These are phyloP conservation scores for Pythium chondricola DNA, from an alignment of 352 stramenopile species.

Conservation along the genomic window DNA sequence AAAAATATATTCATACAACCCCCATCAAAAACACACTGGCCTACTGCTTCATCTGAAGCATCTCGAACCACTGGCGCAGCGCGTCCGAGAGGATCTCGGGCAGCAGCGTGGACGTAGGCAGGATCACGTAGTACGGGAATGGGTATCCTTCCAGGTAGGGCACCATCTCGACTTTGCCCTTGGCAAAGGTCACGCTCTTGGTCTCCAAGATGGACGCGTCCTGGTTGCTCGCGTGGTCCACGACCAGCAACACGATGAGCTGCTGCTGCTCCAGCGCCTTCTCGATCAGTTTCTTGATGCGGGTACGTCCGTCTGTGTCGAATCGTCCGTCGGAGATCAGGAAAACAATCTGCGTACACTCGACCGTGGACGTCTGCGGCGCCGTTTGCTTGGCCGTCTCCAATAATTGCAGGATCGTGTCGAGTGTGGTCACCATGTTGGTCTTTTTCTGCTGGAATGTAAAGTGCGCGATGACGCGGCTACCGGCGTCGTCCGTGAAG, in stretches of 20 bases:
- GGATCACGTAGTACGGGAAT: slow-evolving; percentile 99
- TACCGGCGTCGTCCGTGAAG: slow-evolving; percentile 95
- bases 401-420: slow-evolving; percentile 89
- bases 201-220: slow-evolving; percentile 97
- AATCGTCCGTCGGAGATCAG: slow-evolving; percentile 99
- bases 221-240: slow-evolving; percentile 82
- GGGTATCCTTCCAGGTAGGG: slow-evolving; percentile 99
- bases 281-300: slow-evolving; percentile 94
- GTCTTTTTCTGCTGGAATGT: slow-evolving; percentile 97
- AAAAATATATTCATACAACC: not conserved
- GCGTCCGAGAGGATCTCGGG: slow-evolving; percentile 99
- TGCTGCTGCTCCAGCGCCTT: slow-evolving; percentile 97
- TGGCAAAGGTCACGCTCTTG: slow-evolving; percentile 95
- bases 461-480: slow-evolving; percentile 93
- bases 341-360: slow-evolving; percentile 97
- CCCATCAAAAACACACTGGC: too few relatives aligned
- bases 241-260: slow-evolving; percentile 97
- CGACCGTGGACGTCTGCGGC: slow-evolving; percentile 26
- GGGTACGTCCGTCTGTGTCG: slow-evolving; percentile 93
- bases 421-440: slow-evolving; percentile 93
- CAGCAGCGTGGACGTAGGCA: slow-evolving; percentile 93
- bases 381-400: slow-evolving; percentile 73
- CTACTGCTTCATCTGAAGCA: slow-evolving; percentile 77
- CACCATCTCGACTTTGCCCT: slow-evolving; percentile 95
- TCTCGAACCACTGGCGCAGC: slow-evolving; percentile 99